Evolutionary conservation across 2,329 filamentous ascomycete species (phyloP).

Genomic region (Chaetomium sp.): DNA sequence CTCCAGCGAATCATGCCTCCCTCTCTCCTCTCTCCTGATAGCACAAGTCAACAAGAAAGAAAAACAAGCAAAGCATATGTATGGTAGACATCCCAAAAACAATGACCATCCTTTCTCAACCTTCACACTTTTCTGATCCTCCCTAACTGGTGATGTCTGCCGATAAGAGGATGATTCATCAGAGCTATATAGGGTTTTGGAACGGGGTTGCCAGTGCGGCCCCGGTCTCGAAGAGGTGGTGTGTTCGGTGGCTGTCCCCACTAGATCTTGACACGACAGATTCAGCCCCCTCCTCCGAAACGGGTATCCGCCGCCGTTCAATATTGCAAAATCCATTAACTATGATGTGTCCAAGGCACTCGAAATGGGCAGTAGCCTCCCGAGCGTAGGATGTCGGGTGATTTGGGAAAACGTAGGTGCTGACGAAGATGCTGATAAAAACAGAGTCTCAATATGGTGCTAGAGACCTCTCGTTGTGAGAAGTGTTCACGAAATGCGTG

Average conservation of each 20-base stretch:
- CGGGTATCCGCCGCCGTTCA: slow-evolving; percentile 16
- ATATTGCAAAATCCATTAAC: slow-evolving; percentile 34
- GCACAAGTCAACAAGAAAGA: slow-evolving; percentile 13
- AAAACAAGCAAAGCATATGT: slow-evolving; percentile 9
- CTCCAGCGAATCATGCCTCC: slow-evolving; percentile 13
- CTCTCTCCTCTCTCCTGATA: slow-evolving; percentile 8
- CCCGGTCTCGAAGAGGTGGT: slow-evolving; percentile 15
- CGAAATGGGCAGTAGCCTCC: slow-evolving; percentile 31
- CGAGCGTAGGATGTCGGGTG: slow-evolving; percentile 35
- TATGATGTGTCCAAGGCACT: slow-evolving; percentile 36
- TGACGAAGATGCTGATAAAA: slow-evolving; percentile 32
- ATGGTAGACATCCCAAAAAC: slow-evolving; percentile 5
- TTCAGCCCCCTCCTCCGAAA: slow-evolving; percentile 15
- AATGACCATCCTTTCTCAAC: neutral
- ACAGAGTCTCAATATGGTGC: slow-evolving; percentile 29
- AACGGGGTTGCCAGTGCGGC: slow-evolving; percentile 11
- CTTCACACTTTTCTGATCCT: neutral
- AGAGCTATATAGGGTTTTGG: slow-evolving; percentile 21
- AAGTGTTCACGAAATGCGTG: slow-evolving; percentile 25
- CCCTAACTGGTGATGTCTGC: slow-evolving; percentile 7
- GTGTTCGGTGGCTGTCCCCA: slow-evolving; percentile 19
- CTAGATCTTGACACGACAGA: slow-evolving; percentile 24
- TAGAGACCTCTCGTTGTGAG: slow-evolving; percentile 23
- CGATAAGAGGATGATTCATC: slow-evolving; percentile 19
- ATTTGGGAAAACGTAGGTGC: slow-evolving; percentile 31